A percentile compares a stretch with the other conserved stretches of the same genome.
phyloP scores from a whole-genome alignment of 2,329 filamentous ascomycete genomes.

The Shiraia bambusicola region DNA sequence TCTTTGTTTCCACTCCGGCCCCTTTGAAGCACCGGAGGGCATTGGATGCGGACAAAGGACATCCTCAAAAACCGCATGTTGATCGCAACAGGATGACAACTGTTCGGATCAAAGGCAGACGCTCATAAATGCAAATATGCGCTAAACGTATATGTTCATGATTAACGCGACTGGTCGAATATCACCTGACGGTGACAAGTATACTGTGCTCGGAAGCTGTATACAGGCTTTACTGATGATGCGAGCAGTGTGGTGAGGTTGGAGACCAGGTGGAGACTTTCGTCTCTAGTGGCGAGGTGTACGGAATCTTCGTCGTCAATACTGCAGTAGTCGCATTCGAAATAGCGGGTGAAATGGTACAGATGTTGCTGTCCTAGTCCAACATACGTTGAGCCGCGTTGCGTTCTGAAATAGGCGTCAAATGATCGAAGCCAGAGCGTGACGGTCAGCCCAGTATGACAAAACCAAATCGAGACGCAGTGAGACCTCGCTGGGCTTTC shows the following conservation, averaged over 20 bases:
- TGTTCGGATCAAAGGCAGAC: constrained; percentile 48
- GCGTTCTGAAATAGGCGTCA: constrained; percentile 11
- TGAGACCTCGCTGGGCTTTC: constrained; percentile 57
- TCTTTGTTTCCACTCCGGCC: constrained; percentile 86
- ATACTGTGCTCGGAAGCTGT: constrained; percentile 49
- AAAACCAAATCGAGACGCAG: constrained; percentile 33
- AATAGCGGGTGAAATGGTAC: constrained; percentile 17
- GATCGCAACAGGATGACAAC: constrained; percentile 24
- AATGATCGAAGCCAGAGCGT: constrained; percentile 41
- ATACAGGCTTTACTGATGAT: constrained; percentile 51
- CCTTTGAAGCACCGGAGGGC: constrained; percentile 59
- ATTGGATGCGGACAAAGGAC: constrained; percentile 82
- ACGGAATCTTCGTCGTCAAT: constrained; percentile 49
- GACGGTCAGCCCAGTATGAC: constrained; percentile 38
- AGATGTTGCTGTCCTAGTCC: constrained; percentile 31
- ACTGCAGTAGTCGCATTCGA: constrained; percentile 6
- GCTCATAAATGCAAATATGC: constrained; percentile 58
- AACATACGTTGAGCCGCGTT: constrained; percentile 17
- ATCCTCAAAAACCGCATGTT: constrained; percentile 86
- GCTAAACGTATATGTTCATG: constrained; percentile 58
- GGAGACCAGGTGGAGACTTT: constrained; percentile 44
- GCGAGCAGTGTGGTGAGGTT: constrained; percentile 42
- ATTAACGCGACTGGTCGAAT: constrained; percentile 68
- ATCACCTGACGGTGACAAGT: constrained; percentile 49
- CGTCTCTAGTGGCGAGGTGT: constrained; percentile 50